Percentiles rank a stretch among this genome's conserved stretches.
Conservation (phyloP, 257 asterid genomes). For the Przewalskia tangutica region DNA sequence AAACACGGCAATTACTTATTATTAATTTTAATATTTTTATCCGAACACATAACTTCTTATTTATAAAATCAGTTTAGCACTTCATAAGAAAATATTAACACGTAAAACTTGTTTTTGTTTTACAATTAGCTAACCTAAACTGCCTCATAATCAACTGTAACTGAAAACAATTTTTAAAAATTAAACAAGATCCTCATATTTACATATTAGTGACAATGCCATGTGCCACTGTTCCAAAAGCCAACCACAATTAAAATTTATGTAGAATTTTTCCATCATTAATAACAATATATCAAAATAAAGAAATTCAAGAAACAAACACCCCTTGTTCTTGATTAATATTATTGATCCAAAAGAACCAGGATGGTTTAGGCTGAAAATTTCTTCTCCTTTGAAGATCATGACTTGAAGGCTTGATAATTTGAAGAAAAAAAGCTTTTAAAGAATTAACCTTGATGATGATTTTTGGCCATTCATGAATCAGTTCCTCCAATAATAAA, state of each 20-base stretch:
- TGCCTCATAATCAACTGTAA: not conserved
- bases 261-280: not conserved
- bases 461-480: not conserved
- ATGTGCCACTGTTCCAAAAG: not conserved
- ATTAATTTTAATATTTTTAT: too few species aligned
- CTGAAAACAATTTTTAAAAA: not conserved
- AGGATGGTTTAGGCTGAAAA: conserved; percentile 6
- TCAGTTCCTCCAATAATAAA: too few species aligned
- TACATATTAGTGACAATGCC: not conserved
- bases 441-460: conserved; percentile 3
- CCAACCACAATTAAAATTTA: not conserved
- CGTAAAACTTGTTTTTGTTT: too few species aligned
- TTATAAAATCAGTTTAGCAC: too few species aligned
- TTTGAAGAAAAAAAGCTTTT: conserved; percentile 4
- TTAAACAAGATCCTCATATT: not conserved
- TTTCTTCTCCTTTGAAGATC: conserved; percentile 7
- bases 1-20: too few species aligned
- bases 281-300: not conserved
- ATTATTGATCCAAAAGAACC: conserved; percentile 2
- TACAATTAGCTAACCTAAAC: too few species aligned
- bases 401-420: conserved; percentile 10
- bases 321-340: not conserved
- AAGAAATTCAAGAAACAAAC: not conserved
- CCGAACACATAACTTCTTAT: too few species aligned
- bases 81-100: too few species aligned